Evolutionary conservation across 805 yeast species (phyloP), one percentile per base, ranked within the genome.

Genomic region (Cyberlindnera maclurae): DNA sequence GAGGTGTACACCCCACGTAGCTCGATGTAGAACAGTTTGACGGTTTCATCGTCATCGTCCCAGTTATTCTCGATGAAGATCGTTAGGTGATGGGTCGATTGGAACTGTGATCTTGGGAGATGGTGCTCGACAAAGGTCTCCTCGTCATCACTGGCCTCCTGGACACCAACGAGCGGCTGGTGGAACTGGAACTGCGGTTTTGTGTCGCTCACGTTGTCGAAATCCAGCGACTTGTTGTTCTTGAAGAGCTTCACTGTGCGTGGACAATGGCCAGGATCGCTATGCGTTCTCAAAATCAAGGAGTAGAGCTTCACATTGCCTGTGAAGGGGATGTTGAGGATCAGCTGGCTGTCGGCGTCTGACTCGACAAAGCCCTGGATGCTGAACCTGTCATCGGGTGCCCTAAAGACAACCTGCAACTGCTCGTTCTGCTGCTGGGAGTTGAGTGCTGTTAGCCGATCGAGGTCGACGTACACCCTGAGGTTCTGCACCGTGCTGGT

Each of bases 301-400:
- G 95, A 82, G 54, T 75, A 84, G 27, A 90, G 59, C 54, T 81
- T 85, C 30, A 84, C 87, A 17, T 73, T 64, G 1, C 82, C 83
- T 11, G 81, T 77, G 52, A 90, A 90, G 22, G 96, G 97, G 22
- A 90, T 73, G 38, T 76, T 73, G 26, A 90, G 48, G 26, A 89
- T 72, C 48, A 89, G 47, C 56, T 90, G 96, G 42, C 80, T 75
- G 53, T 90, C 97, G 2, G 83, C 77, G 56, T 89, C 96, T 1
- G 84, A 75, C 59, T 75, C 63, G 33, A 78, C 54, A 64, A 60
- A 51, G 28, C 62, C 45, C 64, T 77, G 43, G 9, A 74, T 47
- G n/a, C 65, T 58, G 44, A 73, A 76, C 50, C 73, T 73, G 6
- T 68, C 64, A 2, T 67, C 72, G 34, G 66, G 59, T 2, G 65